Percentiles rank a stretch among this genome's conserved stretches.
phyloP scores from a whole-genome alignment of 139 green algal species.

The Closterium sp. region DNA sequence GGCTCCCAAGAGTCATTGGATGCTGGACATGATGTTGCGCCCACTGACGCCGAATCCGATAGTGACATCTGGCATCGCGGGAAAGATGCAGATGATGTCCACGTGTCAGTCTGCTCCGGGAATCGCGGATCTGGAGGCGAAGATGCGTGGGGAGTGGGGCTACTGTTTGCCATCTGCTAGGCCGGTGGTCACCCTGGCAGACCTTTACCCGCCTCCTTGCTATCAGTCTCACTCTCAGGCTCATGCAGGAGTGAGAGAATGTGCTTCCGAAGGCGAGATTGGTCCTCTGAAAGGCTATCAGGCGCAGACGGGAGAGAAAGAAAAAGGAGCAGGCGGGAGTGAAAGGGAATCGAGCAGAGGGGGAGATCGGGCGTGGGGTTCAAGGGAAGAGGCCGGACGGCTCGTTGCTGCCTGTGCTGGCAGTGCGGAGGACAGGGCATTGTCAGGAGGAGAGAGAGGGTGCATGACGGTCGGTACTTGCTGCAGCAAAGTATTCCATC shows the following conservation, averaged over 20 bases:
- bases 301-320: not conserved
- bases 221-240: too few species aligned
- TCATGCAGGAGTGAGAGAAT: too few species aligned
- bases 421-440: not conserved
- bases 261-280: too few species aligned
- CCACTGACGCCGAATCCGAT: not conserved
- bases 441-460: not conserved
- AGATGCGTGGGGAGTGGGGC: not conserved
- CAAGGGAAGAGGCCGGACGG: not conserved
- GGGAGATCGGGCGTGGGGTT: not conserved
- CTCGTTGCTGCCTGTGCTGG: not conserved
- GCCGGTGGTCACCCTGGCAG: not conserved
- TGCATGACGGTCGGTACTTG: not conserved
- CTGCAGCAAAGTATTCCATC: not conserved
- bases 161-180: not conserved
- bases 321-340: not conserved
- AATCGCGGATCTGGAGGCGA: not conserved
- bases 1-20: not conserved
- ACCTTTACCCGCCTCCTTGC: not conserved
- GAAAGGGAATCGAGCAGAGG: not conserved
- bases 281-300: not conserved
- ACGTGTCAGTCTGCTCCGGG: not conserved
- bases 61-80: not conserved
- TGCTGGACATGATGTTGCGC: not conserved
- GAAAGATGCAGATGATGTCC: not conserved